Evolutionary conservation across 306 rosid species (phyloP).

Genomic region (Cercis canadensis): DNA sequence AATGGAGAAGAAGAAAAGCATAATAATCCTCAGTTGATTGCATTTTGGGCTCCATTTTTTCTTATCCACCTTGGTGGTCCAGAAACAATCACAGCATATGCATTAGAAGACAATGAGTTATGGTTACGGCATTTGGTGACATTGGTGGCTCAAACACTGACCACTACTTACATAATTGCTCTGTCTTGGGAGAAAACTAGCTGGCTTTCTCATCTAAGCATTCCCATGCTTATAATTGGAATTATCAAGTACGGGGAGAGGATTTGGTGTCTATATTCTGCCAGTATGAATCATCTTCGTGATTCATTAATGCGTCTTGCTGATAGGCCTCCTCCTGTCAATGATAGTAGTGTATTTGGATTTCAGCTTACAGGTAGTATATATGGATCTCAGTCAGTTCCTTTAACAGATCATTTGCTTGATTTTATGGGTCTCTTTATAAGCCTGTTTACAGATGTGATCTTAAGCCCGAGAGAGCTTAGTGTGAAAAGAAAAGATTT

Average conservation of each 20-base stretch:
- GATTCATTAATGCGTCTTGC: no score
- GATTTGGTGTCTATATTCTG: not conserved
- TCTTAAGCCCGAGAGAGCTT: no score
- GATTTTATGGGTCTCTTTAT: not conserved
- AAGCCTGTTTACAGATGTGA: slow-evolving; percentile 8
- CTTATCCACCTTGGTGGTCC: slow-evolving; percentile 29
- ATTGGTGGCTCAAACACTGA: not conserved
- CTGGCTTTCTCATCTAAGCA: not conserved
- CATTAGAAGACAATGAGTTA: slow-evolving; percentile 28
- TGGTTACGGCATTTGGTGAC: slow-evolving; percentile 12
- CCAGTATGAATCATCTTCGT: not conserved
- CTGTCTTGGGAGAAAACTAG: not conserved
- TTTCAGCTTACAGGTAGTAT: no score
- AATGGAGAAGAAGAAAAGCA: not conserved
- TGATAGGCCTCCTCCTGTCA: no score
- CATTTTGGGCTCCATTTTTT: slow-evolving; percentile 8
- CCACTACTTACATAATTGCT: not conserved
- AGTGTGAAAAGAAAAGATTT: no score
- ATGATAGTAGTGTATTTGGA: no score
- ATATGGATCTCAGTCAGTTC: no score
- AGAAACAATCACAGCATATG: slow-evolving; percentile 20
- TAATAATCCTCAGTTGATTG: not conserved
- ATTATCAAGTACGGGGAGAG: slow-evolving; percentile 5
- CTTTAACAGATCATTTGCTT: no score
- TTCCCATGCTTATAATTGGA: slow-evolving; percentile 18